Conservation (phyloP, 2,329 filamentous ascomycete species). For the Colletotrichum sp. region DNA sequence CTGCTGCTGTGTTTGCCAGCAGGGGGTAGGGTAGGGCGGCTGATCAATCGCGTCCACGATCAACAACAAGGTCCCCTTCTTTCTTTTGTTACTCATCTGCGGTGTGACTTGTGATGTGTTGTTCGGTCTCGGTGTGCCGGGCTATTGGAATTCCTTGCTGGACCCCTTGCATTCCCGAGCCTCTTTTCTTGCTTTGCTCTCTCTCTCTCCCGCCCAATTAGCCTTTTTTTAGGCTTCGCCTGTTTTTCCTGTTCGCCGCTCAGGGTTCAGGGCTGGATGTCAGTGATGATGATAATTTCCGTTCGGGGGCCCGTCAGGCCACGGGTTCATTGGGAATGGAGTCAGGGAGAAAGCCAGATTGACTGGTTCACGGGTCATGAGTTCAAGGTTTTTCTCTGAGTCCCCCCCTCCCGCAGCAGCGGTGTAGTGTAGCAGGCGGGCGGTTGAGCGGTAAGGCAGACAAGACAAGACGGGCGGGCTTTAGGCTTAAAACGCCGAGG, state of each 20-base stretch:
- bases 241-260: neutral
- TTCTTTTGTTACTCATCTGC: neutral
- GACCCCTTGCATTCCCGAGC: neutral
- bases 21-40: neutral
- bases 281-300: neutral
- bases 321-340: neutral
- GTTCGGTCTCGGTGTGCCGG: neutral
- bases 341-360: neutral
- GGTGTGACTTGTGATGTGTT: neutral
- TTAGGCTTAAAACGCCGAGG: neutral
- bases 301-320: neutral
- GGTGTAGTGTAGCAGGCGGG: neutral
- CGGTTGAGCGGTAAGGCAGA: neutral
- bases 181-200: neutral
- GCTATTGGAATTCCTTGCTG: neutral
- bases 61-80: neutral
- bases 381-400: neutral
- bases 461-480: neutral
- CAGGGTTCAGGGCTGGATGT: neutral
- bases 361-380: neutral
- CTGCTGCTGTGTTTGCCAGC: neutral
- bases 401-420: neutral
- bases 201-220: neutral
- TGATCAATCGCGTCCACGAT: neutral
- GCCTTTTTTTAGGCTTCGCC: neutral